Evolutionary conservation across 768 basidiomycete species (phyloP).

Genomic region (Suillus subalutaceus): DNA sequence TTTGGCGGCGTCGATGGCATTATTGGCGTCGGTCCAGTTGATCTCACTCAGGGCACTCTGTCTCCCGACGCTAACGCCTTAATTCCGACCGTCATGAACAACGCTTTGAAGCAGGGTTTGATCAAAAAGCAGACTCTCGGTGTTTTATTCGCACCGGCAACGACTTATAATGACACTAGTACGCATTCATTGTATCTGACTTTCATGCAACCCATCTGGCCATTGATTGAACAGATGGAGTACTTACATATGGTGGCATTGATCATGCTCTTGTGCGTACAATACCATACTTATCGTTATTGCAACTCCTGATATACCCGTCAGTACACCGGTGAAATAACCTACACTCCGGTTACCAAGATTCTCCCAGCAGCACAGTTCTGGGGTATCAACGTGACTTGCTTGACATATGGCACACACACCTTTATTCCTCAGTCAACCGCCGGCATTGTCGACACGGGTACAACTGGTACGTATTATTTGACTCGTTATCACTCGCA

Average conservation of each 20-base stretch:
- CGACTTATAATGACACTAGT: constrained; percentile 21
- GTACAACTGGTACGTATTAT: constrained; percentile 14
- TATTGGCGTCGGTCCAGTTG: constrained; percentile 28
- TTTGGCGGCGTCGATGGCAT: constrained; percentile 31
- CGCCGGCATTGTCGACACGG: constrained; percentile 32
- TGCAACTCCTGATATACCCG: neutral
- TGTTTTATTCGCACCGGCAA: constrained; percentile 27
- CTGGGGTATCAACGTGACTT: constrained; percentile 35
- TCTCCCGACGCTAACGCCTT: constrained; percentile 2
- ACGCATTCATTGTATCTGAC: neutral
- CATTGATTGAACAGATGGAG: constrained; percentile 21
- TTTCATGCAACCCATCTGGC: neutral
- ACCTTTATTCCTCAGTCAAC: constrained; percentile 21
- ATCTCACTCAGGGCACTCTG: constrained; percentile 19
- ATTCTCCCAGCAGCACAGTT: constrained; percentile 25
- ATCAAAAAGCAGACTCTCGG: constrained; percentile 21
- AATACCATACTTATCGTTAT: neutral
- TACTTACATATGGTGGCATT: constrained; percentile 30
- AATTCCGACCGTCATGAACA: constrained; percentile 30
- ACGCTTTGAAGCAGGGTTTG: constrained; percentile 25
- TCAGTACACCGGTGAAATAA: constrained; percentile 27
- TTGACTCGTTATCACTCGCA: neutral
- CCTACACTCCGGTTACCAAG: constrained; percentile 28
- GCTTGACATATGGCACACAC: constrained; percentile 16
- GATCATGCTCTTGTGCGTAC: constrained; percentile 21